phyloP scores from a whole-genome alignment of 441 rosid genomes.

The Capsella rubella region DNA sequence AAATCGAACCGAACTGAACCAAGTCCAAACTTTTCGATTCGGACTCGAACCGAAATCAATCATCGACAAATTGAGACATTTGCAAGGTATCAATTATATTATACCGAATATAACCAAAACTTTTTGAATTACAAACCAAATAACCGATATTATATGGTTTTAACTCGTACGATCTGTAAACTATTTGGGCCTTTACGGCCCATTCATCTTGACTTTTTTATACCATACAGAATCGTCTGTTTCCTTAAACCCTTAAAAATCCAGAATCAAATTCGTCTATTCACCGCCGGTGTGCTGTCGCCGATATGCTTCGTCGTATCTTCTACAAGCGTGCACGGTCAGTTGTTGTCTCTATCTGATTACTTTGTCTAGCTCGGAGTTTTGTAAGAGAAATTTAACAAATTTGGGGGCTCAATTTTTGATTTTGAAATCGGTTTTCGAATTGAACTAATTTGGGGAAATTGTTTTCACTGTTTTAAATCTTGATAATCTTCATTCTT shows the following conservation, averaged over 20 bases:
- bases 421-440: constrained; percentile 4
- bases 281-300: constrained; percentile 32
- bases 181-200: constrained; percentile 2
- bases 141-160: neutral
- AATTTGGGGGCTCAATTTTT: neutral
- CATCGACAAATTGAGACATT: neutral
- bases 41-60: neutral
- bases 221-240: neutral
- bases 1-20: constrained; percentile 11
- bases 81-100: neutral
- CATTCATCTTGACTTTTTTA: neutral
- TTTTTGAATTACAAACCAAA: neutral
- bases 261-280: neutral
- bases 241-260: constrained; percentile 24
- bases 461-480: neutral
- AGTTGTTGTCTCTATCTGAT: neutral
- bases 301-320: constrained; percentile 36
- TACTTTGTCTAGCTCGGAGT: neutral
- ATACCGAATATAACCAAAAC: neutral
- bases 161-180: neutral
- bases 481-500: neutral
- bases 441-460: neutral
- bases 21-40: neutral
- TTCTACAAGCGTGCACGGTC: constrained; percentile 29
- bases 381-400: neutral